Evolutionary conservation across 148 eudicot genomes (phyloP), one percentile per base, ranked within the genome.

Genomic region (Rhododendron williamsianum): DNA sequence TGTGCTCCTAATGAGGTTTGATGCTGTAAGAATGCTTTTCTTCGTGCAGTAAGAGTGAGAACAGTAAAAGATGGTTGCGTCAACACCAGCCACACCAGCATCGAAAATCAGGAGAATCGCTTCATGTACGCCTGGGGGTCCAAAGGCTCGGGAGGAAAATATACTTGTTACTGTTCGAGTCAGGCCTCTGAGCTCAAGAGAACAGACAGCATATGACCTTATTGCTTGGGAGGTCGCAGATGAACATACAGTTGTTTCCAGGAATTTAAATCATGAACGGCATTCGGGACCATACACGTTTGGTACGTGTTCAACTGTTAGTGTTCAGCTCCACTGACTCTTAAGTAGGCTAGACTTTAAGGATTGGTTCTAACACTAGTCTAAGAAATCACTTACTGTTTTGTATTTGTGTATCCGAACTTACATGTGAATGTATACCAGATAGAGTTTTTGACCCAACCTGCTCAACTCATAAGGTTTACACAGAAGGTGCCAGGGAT

Each of bases 401-500:
- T 6, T 16, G 25, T 71, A 36, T 71, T 18, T 41, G 33, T 76
- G 41, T 67, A 76, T 63, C 30, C 60, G 19, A 77, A 16, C 33
- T 38, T 77, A 63, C 30, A 69, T 85, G 5, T 63, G 69, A 69
- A 67, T 43, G 16, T 90, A 76, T 90, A 87, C 45, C 94, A 97
- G 99, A 97, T 91, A 92, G 88, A 89, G 98, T 97, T 48, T 97
- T 97, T 87, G 94, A 91, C 84, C 93, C 94, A 49, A 76, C 85
- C 48, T 89, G 95, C 90, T 88, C 93, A 49, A 97, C 93, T 67
- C 86, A 86, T 33, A 94, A 84, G 84, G 98, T 97, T 83, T 97
- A 97, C 78, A 94, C 91, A 89, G 94, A 93, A 76, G 99, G 99
- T 63, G 98, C 99, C 15, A 94, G 93, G 90, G 98, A 94, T 89